Conservation (phyloP, 78 protist species). For the Polysphondylium violaceum region DNA sequence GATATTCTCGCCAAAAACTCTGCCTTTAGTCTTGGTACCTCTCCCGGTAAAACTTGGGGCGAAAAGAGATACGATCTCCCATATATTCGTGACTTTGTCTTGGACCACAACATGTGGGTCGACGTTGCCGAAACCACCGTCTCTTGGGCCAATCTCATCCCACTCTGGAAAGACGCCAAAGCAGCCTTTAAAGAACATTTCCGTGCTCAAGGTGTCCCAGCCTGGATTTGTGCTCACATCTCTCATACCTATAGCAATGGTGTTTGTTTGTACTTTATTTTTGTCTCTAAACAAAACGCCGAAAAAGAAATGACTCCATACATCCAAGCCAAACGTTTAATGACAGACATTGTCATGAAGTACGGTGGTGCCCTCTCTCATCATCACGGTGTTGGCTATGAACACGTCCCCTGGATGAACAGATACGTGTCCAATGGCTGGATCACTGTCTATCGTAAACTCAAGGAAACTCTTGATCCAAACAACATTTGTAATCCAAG, state of each 20-base stretch:
- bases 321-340: constrained; percentile 64
- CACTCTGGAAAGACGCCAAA: constrained; percentile 86
- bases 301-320: constrained; percentile 60
- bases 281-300: constrained; percentile 62
- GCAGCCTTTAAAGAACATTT: constrained; percentile 51
- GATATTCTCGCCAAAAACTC: constrained; percentile 70
- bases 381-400: constrained; percentile 91
- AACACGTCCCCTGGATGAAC: constrained; percentile 82
- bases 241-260: constrained; percentile 80
- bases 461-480: constrained; percentile 83
- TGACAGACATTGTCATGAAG: constrained; percentile 82
- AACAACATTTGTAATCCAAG: constrained; percentile 83
- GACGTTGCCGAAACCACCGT: constrained; percentile 83
- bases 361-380: constrained; percentile 86
- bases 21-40: constrained; percentile 36
- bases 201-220: constrained; percentile 35
- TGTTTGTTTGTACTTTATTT: constrained; percentile 84
- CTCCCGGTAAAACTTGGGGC: constrained; percentile 80
- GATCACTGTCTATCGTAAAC: constrained; percentile 37
- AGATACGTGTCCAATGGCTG: constrained; percentile 70
- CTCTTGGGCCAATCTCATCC: constrained; percentile 37
- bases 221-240: constrained; percentile 83
- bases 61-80: constrained; percentile 86
- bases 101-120: constrained; percentile 74
- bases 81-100: constrained; percentile 86